Percentiles rank a stretch among this genome's conserved stretches.
Conservation (phyloP, 208 protist genomes). For the Polymyxa betae region DNA sequence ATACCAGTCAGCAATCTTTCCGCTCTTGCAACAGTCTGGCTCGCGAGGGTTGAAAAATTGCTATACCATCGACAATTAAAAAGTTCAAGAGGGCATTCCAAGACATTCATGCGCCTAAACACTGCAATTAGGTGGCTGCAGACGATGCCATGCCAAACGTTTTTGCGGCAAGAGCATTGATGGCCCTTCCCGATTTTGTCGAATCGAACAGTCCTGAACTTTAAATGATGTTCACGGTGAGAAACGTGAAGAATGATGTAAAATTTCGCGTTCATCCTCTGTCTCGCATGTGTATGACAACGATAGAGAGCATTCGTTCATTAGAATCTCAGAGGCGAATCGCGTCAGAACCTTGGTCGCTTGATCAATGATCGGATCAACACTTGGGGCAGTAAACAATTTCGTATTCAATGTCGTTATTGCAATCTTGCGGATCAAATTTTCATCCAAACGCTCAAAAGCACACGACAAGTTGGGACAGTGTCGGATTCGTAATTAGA, state of each 20-base stretch:
- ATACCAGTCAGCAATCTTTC: not conserved
- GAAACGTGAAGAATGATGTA: not conserved
- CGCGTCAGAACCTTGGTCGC: not conserved
- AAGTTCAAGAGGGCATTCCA: not conserved
- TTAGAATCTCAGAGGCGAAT: not conserved
- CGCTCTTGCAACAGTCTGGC: not conserved
- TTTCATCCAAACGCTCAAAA: not conserved
- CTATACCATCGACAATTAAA: not conserved
- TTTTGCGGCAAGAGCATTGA: not conserved
- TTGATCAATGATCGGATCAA: not conserved
- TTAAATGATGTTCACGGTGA: not conserved
- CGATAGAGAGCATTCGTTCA: not conserved
- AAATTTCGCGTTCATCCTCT: not conserved
- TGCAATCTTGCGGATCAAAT: not conserved
- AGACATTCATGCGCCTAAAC: not conserved
- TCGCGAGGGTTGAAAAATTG: not conserved
- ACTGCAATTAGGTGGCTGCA: not conserved
- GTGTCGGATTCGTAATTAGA: not conserved
- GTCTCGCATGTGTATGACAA: not conserved
- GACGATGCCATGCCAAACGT: not conserved
- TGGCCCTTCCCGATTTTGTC: not conserved
- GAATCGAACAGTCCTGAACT: not conserved
- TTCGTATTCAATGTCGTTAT: not conserved
- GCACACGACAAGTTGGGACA: not conserved
- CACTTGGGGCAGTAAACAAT: not conserved